These are phyloP conservation scores for Fragaria nilgerrensis DNA, from an alignment of 306 rosid species.

Conservation along the genomic window DNA sequence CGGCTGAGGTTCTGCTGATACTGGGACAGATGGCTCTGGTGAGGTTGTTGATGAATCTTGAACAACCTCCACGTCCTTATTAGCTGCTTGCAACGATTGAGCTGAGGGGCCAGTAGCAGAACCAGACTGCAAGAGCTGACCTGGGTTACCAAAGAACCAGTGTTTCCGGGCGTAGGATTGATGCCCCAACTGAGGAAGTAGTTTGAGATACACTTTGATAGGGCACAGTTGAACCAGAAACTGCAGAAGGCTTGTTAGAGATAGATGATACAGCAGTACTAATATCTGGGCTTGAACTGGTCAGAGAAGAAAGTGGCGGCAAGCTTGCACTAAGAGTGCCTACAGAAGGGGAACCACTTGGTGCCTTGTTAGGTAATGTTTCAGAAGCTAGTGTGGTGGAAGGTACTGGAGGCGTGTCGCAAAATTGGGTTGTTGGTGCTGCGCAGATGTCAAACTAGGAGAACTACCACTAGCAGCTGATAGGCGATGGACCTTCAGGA, in stretches of 20 bases:
- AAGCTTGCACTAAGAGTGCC: constrained; percentile 37
- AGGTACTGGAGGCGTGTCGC: constrained; percentile 36
- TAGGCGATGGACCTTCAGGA: constrained; percentile 56
- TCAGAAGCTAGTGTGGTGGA: constrained; percentile 53
- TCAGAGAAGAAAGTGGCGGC: constrained; percentile 50
- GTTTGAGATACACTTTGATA: constrained; percentile 58
- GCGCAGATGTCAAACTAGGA: constrained; percentile 39
- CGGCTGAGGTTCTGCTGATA: constrained; percentile 60
- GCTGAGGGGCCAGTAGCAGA: constrained; percentile 49
- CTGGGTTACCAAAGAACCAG: constrained; percentile 67
- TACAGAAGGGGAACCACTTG: constrained; percentile 41
- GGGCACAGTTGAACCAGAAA: constrained; percentile 50
- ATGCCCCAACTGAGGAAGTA: constrained; percentile 50
- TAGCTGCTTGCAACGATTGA: constrained; percentile 50
- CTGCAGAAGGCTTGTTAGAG: constrained; percentile 47
- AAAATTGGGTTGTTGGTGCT: constrained; percentile 33
- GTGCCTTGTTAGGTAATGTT: constrained; percentile 49
- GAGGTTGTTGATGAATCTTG: constrained; percentile 51
- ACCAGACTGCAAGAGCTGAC: constrained; percentile 74
- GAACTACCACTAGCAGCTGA: constrained; percentile 41
- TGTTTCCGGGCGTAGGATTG: constrained; percentile 42
- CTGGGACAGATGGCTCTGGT: constrained; percentile 40
- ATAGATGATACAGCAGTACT: constrained; percentile 40
- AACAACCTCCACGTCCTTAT: constrained; percentile 81
- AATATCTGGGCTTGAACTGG: constrained; percentile 47